Base-by-base conservation (phyloP, 208 protist species). In the Trypanosoma congolense region DNA sequence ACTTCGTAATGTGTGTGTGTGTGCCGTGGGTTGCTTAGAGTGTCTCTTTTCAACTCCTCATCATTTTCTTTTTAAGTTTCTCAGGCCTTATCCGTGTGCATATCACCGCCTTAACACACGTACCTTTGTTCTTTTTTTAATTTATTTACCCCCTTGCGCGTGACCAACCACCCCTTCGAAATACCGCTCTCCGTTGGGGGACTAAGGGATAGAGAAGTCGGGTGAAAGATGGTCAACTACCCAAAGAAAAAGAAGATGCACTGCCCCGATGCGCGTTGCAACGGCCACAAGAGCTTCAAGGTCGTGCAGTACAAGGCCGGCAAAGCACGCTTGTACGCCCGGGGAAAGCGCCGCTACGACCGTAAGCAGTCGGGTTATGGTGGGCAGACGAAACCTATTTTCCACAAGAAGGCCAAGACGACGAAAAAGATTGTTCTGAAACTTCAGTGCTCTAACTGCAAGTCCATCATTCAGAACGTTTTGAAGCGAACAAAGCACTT, bases 351-450 rank as follows among this genome's bases (percentile, higher is more conserved):
- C 61, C 97, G 98, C 89, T 99, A 99, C 87, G 98, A 99, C 80
- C 83, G 96, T 55, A 99, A 99, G 81, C 98, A 99, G 96, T 84
- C 80, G 42, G 98, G 99, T 85, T 99, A 98, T 78, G 98, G 99
- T 96, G 99, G 98, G 83, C 98, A 99, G 94, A 99, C 98, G 72
- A 99, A 99, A 96, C 98, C 98, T 42, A 95, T 99, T 67, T 99
- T 99, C 91, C 95, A 99, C 82, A 99, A 99, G 91, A 99, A 99
- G 95, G 96, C 97, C 43, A 99, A 99, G 89, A 99, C 97, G 24
- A 99, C 98, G 47, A 99, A 99, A 93, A 99, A 99, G 95, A 99
- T 99, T 83, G 93, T 97, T 16, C 87, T 99, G 29, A 97, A 98
- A 77, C 87, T 99, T 24, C 96, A 98, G 80, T 99, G 98, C 95